phyloP scores from a whole-genome alignment of 2,329 filamentous ascomycete genomes.

The Orbilia blumenaviensis region DNA sequence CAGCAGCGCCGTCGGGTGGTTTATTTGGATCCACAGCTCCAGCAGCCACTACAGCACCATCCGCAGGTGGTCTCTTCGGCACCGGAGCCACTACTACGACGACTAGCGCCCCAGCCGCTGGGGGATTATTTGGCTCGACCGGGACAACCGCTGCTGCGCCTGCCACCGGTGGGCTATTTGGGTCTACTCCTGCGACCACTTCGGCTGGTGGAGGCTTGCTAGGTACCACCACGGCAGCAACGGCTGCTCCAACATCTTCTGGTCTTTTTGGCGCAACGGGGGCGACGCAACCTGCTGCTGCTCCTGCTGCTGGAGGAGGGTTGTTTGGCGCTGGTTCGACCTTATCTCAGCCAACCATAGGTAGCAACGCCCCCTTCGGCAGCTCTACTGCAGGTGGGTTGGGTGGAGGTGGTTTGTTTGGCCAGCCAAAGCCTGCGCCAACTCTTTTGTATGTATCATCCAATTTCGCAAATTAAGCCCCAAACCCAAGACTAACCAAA shows the following conservation, averaged over 20 bases:
- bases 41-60: conserved; percentile 21
- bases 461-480: neutral
- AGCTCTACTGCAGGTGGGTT: conserved; percentile 9
- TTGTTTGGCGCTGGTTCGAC: conserved; percentile 38
- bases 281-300: conserved; percentile 7
- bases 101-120: conserved; percentile 21
- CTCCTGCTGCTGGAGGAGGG: conserved; percentile 3
- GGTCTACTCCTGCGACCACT: conserved; percentile 10
- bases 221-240: neutral
- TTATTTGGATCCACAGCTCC: conserved; percentile 54
- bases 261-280: conserved; percentile 34
- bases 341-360: conserved; percentile 2
- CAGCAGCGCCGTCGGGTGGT: conserved; percentile 52
- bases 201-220: conserved; percentile 22
- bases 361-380: conserved; percentile 20
- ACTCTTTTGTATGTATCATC: conserved; percentile 23
- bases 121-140: conserved; percentile 29
- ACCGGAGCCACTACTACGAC: conserved; percentile 9
- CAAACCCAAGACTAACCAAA: neutral
- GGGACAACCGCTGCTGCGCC: conserved; percentile 11
- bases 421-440: conserved; percentile 18
- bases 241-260: conserved; percentile 8
- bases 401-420: conserved; percentile 25
- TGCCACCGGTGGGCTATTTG: conserved; percentile 39
- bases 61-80: conserved; percentile 23